These are phyloP conservation scores for Mortierella sp. DNA, from an alignment of 371 early-diverging fungal genomes.

Conservation along the genomic window DNA sequence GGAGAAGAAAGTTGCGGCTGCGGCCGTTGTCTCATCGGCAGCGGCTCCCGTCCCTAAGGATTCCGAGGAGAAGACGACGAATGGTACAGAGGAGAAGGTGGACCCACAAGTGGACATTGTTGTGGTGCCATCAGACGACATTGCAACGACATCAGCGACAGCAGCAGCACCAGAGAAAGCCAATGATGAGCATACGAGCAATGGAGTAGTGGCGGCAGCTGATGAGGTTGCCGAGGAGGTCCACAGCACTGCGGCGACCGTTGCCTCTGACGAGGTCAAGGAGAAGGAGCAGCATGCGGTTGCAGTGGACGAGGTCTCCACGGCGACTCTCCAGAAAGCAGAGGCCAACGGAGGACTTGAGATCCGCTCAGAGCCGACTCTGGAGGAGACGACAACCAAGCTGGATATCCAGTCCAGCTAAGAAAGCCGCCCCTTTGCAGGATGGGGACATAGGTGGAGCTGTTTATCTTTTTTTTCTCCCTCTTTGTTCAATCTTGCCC, in stretches of 20 bases:
- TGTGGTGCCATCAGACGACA: constrained; percentile 41
- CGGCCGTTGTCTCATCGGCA: not conserved
- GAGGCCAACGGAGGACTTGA: constrained; percentile 19
- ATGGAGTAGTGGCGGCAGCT: not conserved
- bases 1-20: constrained; percentile 17
- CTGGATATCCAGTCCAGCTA: constrained; percentile 26
- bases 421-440: not conserved
- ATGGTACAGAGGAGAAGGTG: constrained; percentile 8
- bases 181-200: not conserved
- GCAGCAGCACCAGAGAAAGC: not conserved
- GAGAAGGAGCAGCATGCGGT: not conserved
- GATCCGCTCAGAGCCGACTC: constrained; percentile 14
- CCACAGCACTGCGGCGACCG: not conserved
- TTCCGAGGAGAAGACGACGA: not conserved
- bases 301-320: constrained; percentile 14
- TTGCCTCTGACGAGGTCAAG: constrained; percentile 14
- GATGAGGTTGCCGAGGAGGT: not conserved
- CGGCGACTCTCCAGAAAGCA: constrained; percentile 7
- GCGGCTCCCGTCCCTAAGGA: not conserved
- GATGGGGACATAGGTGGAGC: not conserved
- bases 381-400: constrained; percentile 29
- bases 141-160: constrained; percentile 3
- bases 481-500: not conserved
- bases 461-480: not conserved
- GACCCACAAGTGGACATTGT: constrained; percentile 43